Conservation (phyloP, 768 basidiomycete species). For the Rhodotorula paludigena region DNA sequence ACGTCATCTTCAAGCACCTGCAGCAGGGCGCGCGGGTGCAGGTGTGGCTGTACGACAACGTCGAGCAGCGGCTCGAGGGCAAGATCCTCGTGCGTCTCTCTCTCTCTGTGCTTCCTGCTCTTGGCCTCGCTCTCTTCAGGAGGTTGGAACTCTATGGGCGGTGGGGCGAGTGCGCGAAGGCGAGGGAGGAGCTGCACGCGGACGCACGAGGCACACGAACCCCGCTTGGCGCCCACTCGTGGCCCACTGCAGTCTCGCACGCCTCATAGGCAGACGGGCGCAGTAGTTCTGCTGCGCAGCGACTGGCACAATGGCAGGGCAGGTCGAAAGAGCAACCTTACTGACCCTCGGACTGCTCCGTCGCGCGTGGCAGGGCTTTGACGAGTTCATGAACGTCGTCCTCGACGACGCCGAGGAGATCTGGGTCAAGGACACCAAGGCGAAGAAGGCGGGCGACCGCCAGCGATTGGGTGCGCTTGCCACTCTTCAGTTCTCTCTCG, state of each 20-base stretch:
- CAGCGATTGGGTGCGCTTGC: constrained; percentile 66
- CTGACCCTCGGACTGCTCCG: no score
- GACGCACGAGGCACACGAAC: no score
- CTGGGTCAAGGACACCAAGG: constrained; percentile 55
- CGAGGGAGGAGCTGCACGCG: no score
- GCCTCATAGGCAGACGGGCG: no score
- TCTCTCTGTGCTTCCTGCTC: constrained; percentile 17
- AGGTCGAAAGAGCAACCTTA: no score
- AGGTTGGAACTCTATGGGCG: neutral
- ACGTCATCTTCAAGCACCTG: constrained; percentile 96
- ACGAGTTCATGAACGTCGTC: constrained; percentile 99
- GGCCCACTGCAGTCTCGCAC: no score
- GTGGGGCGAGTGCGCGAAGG: no score
- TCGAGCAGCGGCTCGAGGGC: constrained; percentile 93
- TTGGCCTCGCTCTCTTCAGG: no score
- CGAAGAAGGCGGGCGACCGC: constrained; percentile 76
- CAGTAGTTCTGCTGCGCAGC: no score
- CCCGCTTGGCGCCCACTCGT: no score
- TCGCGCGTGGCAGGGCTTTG: constrained; percentile 71
- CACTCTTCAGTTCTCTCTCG: neutral
- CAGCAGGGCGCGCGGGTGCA: constrained; percentile 55
- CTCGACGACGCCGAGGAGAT: constrained; percentile 90
- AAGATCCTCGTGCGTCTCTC: constrained; percentile 75
- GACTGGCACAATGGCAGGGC: no score
- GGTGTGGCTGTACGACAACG: constrained; percentile 95